phyloP scores from a whole-genome alignment of 768 basidiomycete species.

The Lactarius deliciosus region DNA sequence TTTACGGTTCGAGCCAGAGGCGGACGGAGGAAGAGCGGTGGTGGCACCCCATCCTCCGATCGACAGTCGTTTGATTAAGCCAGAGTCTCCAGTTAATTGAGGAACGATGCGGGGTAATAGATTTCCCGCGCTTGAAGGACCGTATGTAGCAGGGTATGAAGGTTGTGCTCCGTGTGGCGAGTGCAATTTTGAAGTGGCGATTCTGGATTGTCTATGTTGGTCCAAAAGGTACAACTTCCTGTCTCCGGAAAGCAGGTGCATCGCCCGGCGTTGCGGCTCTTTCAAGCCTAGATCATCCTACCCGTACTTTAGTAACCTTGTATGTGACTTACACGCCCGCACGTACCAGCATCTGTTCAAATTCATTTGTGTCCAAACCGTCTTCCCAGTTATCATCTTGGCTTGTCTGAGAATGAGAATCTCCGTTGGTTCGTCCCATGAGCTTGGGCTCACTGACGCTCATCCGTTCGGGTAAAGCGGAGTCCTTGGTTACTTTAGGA shows the following conservation, averaged over 20 bases:
- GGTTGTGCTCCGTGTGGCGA: slow-evolving; percentile 35
- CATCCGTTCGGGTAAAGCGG: slow-evolving; percentile 41
- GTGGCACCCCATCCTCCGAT: slow-evolving; percentile 57
- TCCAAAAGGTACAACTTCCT: slow-evolving; percentile 68
- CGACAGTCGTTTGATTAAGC: slow-evolving; percentile 67
- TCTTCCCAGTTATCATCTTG: slow-evolving; percentile 35
- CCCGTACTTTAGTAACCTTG: slow-evolving; percentile 15
- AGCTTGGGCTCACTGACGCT: slow-evolving; percentile 73
- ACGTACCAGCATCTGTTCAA: slow-evolving; percentile 71
- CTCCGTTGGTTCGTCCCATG: slow-evolving; percentile 41
- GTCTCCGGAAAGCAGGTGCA: slow-evolving; percentile 58
- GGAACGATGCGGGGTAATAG: slow-evolving; percentile 69
- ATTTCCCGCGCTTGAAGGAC: slow-evolving; percentile 55
- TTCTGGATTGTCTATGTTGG: slow-evolving; percentile 49
- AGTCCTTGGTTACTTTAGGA: slow-evolving; percentile 33
- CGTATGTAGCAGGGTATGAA: slow-evolving; percentile 53
- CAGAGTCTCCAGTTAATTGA: slow-evolving; percentile 71
- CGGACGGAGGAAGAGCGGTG: slow-evolving; percentile 38
- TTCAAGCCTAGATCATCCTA: slow-evolving; percentile 76
- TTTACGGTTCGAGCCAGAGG: slow-evolving; percentile 38
- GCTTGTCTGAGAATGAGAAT: slow-evolving; percentile 33
- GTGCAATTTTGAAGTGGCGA: slow-evolving; percentile 35
- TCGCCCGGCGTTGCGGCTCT: slow-evolving; percentile 60
- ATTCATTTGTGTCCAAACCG: slow-evolving; percentile 47
- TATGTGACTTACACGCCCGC: neutral